Conservation (phyloP, 352 stramenopile genomes). For the Lagenidium giganteum region DNA sequence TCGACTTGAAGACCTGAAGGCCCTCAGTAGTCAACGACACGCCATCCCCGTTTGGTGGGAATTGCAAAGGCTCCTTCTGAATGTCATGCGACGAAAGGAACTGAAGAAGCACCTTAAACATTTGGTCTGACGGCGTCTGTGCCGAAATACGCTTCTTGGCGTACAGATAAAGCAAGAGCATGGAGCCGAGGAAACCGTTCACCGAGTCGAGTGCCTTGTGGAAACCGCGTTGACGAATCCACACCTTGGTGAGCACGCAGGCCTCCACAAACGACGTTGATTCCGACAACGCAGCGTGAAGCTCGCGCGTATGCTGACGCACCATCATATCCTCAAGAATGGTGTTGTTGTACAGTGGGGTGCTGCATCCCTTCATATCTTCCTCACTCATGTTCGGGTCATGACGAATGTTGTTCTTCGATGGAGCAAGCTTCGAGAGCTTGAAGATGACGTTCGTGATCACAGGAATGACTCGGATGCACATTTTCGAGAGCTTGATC, state of each 20-base stretch:
- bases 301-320: constrained; percentile 69
- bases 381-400: constrained; percentile 65
- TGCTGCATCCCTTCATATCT: constrained; percentile 64
- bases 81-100: constrained; percentile 72
- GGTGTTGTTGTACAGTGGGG: constrained; percentile 87
- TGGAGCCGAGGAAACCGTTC: constrained; percentile 78
- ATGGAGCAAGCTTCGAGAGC: constrained; percentile 69
- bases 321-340: constrained; percentile 91
- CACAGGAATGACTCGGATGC: constrained; percentile 71
- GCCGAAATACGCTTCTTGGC: constrained; percentile 62
- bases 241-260: constrained; percentile 84
- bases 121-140: constrained; percentile 73
- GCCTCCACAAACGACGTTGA: constrained; percentile 71
- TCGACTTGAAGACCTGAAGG: constrained; percentile 53
- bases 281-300: constrained; percentile 62
- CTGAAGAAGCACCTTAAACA: constrained; percentile 84
- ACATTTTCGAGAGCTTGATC: constrained; percentile 47
- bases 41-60: constrained; percentile 42
- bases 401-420: constrained; percentile 83
- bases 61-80: constrained; percentile 57
- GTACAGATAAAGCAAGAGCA: constrained; percentile 84
- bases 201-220: constrained; percentile 70
- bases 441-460: constrained; percentile 72
- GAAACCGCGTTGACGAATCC: constrained; percentile 81
- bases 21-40: constrained; percentile 64